Base-by-base conservation (phyloP, 1,284 basidiomycete species). In the Coniophora puteana region DNA sequence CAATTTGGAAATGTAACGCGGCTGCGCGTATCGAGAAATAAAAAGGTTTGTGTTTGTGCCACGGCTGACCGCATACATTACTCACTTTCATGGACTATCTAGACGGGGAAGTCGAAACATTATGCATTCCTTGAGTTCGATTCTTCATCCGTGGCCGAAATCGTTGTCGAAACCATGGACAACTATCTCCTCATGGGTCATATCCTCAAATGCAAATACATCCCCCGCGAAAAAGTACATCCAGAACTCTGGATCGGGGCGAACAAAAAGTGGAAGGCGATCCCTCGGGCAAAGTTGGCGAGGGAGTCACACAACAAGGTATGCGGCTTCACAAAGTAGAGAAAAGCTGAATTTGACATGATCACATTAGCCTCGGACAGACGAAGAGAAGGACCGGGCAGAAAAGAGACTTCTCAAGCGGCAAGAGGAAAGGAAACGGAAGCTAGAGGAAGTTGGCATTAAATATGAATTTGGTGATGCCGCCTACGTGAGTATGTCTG, bases 131-230 rank as follows among this genome's bases (percentile, higher is more conserved):
- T 99, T 57, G 95, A 99, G 66, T 96, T 99, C 61, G 80, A 85
- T 44, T 93, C 91, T 26, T 74, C 78, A 12, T 79, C 89, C 2
- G 94, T 99, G 31, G 94, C 95, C 0, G 69, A 91, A 58, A 97
- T 99, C 48, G 96, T 98, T 8, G 87, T 89, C 5, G 96, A 99
- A 58, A 99, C 96, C 33, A 98, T 99, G 95, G 82, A 99, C 75
- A 98, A 98, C 69, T 99, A 98, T 65, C 78, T 99, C 22, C 74
- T 99, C 51, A 82, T 89, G 73, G 94, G 94, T 4, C 92, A 96
- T 55, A 83, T 99, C 49, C 73, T 99, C 36, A 82, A 81, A 46
- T 97, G 95, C 69, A 84, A 88, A 55, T 67, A 92, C 43, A 80
- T 96, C 42, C 87, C 93, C 16, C 81, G 83, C 51, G 91, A 94